A percentile compares a stretch with the other conserved stretches of the same genome.
Evolutionary conservation across 768 basidiomycete genomes (phyloP).

Genomic region (Tricholoma matsutake): DNA sequence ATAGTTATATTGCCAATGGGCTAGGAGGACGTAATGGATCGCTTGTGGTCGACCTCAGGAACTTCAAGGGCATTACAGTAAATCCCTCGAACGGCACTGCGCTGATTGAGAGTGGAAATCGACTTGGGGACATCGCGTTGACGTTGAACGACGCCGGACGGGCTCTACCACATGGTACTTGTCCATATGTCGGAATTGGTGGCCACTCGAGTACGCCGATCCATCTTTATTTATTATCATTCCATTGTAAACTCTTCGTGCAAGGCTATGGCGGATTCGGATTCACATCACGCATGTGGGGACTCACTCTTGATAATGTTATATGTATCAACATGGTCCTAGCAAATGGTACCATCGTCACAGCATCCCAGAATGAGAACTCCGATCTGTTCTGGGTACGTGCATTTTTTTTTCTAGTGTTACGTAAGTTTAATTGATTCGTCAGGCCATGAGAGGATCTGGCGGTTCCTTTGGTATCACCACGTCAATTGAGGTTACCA

Average conservation of each 20-base stretch:
- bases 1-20: too few relatives aligned
- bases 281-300: slow-evolving; percentile 5
- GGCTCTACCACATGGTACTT: slow-evolving; percentile 52
- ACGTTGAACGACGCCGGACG: slow-evolving; percentile 36
- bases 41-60: slow-evolving; percentile 9
- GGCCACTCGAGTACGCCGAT: slow-evolving; percentile 4
- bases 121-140: slow-evolving; percentile 44
- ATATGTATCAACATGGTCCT: too few relatives aligned
- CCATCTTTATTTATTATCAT: slow-evolving; percentile 41
- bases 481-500: too few relatives aligned
- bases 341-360: slow-evolving; percentile 34
- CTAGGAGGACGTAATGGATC: too few relatives aligned
- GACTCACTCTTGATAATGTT: too few relatives aligned
- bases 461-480: slow-evolving; percentile 14
- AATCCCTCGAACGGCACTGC: too few relatives aligned
- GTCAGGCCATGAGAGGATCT: slow-evolving; percentile 20
- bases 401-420: too few relatives aligned
- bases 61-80: too few relatives aligned
- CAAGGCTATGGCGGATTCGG: slow-evolving; percentile 47
- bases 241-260: too few relatives aligned
- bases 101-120: too few relatives aligned
- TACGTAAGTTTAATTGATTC: neutral
- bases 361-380: slow-evolving; percentile 24
- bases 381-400: slow-evolving; percentile 18
- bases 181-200: slow-evolving; percentile 25